These are phyloP conservation scores for Thermothielavioides terrestris DNA, from an alignment of 495 filamentous ascomycete genomes.

Conservation along the genomic window DNA sequence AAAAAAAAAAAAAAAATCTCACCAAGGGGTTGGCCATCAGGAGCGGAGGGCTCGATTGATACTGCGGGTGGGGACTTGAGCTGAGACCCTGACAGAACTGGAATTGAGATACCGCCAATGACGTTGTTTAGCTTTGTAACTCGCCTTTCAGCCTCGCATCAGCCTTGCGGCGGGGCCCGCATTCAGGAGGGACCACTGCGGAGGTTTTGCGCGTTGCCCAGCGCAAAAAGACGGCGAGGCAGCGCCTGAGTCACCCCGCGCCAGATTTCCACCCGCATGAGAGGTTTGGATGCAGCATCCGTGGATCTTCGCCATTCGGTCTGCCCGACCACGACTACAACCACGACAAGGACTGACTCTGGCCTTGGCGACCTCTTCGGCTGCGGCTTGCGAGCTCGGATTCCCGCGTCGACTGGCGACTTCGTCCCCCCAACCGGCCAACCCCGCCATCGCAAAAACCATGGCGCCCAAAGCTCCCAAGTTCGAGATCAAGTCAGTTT, in stretches of 20 bases:
- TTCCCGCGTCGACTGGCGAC: conserved; percentile 1
- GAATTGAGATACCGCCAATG: neutral
- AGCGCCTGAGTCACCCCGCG: conserved; percentile 22
- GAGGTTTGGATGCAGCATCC: conserved; percentile 19
- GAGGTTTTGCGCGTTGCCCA: conserved; percentile 18
- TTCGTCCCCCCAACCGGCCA: neutral
- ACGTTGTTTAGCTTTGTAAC: too few relatives aligned
- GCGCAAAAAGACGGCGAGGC: conserved; percentile 4
- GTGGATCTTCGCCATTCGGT: conserved; percentile 22
- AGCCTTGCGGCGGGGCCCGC: conserved; percentile 16
- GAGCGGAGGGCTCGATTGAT: too few relatives aligned
- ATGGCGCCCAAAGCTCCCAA: conserved; percentile 37
- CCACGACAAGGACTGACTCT: conserved; percentile 14
- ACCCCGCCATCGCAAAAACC: conserved; percentile 6
- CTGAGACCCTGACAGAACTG: neutral
- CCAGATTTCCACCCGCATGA: conserved; percentile 19
- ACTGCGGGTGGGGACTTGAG: too few relatives aligned
- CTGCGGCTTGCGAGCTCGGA: neutral
- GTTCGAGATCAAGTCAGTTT: conserved; percentile 37
- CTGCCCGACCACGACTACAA: conserved; percentile 19
- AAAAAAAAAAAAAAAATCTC: too few relatives aligned
- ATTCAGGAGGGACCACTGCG: neutral
- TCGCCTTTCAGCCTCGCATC: neutral
- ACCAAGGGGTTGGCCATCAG: too few relatives aligned
- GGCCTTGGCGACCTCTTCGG: neutral